These are phyloP conservation scores for Ophiostoma piceae DNA, from an alignment of 2,329 filamentous ascomycete genomes.

Conservation along the genomic window DNA sequence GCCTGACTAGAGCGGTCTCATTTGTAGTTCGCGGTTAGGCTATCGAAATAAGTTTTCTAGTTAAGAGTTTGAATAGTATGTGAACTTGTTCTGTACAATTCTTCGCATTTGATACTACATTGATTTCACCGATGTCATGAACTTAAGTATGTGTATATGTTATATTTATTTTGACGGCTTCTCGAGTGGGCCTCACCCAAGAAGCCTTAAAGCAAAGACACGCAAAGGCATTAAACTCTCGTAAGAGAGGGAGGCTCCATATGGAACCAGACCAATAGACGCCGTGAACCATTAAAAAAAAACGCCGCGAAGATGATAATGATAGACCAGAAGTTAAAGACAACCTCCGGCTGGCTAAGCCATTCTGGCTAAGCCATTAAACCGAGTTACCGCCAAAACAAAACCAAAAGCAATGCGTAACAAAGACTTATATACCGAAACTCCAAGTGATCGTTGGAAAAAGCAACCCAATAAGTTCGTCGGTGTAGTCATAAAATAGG, in stretches of 20 bases:
- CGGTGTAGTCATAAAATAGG: background rate
- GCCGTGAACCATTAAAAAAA: background rate
- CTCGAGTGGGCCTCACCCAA: no score
- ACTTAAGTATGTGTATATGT: background rate
- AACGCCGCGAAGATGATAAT: background rate
- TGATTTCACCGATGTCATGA: background rate
- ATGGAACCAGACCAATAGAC: background rate
- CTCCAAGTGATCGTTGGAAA: background rate
- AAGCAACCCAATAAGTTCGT: background rate
- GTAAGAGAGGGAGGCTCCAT: background rate
- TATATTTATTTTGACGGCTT: background rate
- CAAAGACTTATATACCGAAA: background rate
- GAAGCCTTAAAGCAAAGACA: background rate
- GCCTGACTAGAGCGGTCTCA: constrained; percentile 26
- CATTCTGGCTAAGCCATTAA: no score
- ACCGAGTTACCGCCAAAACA: background rate
- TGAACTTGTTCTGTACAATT: background rate
- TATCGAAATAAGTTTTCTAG: background rate
- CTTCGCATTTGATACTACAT: background rate
- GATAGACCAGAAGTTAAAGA: background rate
- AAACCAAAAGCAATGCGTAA: background rate
- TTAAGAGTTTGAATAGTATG: background rate
- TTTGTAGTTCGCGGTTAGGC: background rate
- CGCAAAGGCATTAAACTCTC: background rate
- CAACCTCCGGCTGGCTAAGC: background rate